phyloP scores from a whole-genome alignment of 169 alveolate genomes.

The Eimeria maxima region DNA sequence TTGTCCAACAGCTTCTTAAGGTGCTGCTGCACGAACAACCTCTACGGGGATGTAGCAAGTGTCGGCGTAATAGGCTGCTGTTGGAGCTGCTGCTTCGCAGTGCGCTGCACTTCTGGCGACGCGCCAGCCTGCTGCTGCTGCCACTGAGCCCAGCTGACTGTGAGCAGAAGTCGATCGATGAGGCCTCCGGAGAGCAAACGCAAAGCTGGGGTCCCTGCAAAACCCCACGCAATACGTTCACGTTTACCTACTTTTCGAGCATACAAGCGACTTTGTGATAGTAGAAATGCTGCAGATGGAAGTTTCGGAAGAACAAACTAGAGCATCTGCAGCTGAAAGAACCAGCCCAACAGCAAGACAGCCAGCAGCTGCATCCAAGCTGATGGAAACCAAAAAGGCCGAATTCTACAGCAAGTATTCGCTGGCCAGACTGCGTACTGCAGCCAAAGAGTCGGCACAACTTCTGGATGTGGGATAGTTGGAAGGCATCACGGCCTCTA shows the following conservation, averaged over 20 bases:
- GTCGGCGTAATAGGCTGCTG: conserved; percentile 21
- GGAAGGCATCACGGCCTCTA: conserved; percentile 79
- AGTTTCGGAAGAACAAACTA: neutral
- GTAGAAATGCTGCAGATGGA: neutral
- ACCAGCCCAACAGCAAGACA: neutral
- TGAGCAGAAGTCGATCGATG: neutral
- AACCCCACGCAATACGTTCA: neutral
- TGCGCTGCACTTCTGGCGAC: conserved; percentile 22
- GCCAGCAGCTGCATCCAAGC: neutral
- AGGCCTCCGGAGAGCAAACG: conserved; percentile 1
- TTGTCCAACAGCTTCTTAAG: neutral
- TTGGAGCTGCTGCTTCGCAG: conserved; percentile 54
- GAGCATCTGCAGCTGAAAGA: neutral
- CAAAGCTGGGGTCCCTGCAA: conserved; percentile 23
- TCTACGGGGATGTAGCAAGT: neutral
- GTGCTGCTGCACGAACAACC: conserved; percentile 45
- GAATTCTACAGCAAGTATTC: neutral
- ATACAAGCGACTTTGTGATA: neutral
- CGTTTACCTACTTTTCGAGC: too few species aligned
- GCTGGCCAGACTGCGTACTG: conserved; percentile 6
- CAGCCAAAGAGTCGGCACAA: conserved; percentile 7
- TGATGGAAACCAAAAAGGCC: neutral
- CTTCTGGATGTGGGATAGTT: conserved; percentile 24
- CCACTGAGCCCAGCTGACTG: conserved; percentile 31
- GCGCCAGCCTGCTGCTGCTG: conserved; percentile 61